Percentiles rank a stretch among this genome's conserved stretches.
phyloP scores from a whole-genome alignment of 768 basidiomycete genomes.

The Cystobasidiopsis lactophilus region DNA sequence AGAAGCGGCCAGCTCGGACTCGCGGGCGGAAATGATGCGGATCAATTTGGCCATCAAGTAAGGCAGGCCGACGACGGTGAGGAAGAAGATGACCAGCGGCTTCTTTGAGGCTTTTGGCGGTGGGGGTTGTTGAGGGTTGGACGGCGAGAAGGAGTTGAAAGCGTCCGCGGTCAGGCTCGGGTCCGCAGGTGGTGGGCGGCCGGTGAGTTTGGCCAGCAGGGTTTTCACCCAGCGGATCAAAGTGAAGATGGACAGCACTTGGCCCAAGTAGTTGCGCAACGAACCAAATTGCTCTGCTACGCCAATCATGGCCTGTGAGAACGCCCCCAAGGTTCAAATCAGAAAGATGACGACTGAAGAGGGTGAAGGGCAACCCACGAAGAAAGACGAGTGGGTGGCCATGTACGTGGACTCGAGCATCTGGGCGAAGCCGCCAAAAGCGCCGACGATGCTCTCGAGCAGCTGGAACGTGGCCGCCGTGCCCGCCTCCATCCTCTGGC shows the following conservation, averaged over 20 bases:
- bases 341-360: too few species aligned
- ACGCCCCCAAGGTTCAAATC: too few species aligned
- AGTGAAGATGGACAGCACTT: slow-evolving; percentile 78
- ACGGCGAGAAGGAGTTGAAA: slow-evolving; percentile 45
- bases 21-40: slow-evolving; percentile 31
- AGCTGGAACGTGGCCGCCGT: slow-evolving; percentile 85
- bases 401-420: slow-evolving; percentile 96
- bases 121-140: slow-evolving; percentile 25
- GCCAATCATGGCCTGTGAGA: slow-evolving; percentile 76
- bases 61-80: slow-evolving; percentile 79
- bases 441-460: slow-evolving; percentile 82
- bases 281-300: slow-evolving; percentile 88
- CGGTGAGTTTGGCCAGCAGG: slow-evolving; percentile 32
- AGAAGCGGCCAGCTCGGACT: slow-evolving; percentile 23
- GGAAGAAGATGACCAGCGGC: slow-evolving; percentile 75
- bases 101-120: slow-evolving; percentile 55
- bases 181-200: slow-evolving; percentile 24
- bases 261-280: slow-evolving; percentile 73
- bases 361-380: too few species aligned
- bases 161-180: slow-evolving; percentile 27
- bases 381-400: slow-evolving; percentile 33
- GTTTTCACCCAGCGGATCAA: slow-evolving; percentile 63
- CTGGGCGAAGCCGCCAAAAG: slow-evolving; percentile 81
- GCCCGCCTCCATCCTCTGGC: slow-evolving; percentile 66
- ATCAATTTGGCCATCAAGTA: slow-evolving; percentile 83